Percentiles rank a stretch among this genome's conserved stretches.
Conservation (phyloP, 305 asterid genomes). For the Solanum hybrid region DNA sequence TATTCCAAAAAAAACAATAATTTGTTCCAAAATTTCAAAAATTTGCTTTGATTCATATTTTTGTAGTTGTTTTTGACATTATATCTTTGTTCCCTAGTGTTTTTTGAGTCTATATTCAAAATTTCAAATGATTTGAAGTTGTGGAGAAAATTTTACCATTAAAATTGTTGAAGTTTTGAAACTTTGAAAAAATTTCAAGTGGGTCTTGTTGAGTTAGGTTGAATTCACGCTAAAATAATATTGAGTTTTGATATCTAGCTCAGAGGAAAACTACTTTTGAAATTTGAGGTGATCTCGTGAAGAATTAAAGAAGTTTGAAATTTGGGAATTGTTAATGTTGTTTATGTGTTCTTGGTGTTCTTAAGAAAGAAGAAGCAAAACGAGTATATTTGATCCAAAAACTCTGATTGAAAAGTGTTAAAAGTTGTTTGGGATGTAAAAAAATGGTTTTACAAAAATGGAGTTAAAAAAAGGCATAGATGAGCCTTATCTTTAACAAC, state of each 20-base stretch:
- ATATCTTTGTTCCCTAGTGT: no score
- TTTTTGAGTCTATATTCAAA: no score
- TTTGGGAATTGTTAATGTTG: background rate
- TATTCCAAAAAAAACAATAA: no score
- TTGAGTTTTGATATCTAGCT: background rate
- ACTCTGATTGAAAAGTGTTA: background rate
- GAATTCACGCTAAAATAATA: no score
- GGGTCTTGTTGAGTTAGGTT: background rate
- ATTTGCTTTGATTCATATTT: no score
- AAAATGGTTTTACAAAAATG: no score
- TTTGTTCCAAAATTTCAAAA: no score
- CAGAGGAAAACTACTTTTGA: background rate
- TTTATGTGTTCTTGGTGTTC: background rate
- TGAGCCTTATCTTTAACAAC: background rate
- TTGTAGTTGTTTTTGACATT: no score
- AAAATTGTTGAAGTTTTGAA: background rate
- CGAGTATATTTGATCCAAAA: background rate
- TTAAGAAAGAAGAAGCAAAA: background rate
- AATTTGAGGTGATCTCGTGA: background rate
- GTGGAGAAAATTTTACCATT: no score
- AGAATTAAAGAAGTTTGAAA: background rate
- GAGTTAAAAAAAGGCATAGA: background rate
- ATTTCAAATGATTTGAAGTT: no score
- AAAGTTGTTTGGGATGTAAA: background rate
- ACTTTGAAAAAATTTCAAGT: background rate